Evolutionary conservation across 139 green algal species (phyloP), one percentile per base, ranked within the genome.

Genomic region (Chlamydomonas incerta): DNA sequence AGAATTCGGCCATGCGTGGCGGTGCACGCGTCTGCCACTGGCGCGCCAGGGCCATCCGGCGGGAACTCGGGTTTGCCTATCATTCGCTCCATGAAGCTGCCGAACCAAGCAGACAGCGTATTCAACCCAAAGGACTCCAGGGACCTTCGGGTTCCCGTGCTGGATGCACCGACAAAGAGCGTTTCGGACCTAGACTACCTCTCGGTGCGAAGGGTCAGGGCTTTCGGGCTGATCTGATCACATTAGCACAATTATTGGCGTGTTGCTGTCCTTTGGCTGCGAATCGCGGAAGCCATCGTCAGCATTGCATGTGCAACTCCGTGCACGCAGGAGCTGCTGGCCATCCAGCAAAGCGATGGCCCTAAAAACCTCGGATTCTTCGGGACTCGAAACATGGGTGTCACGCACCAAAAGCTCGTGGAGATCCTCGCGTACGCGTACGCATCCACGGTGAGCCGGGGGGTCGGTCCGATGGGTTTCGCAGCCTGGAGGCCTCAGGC

Each of bases 311-410:
- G 10, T 35, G 8, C 8, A 13, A 8, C 65, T 29, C 31, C 9
- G 11, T 58, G 6, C 9, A 41, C 52, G 23, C 74, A 99, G 96
- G 97, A 99, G 90, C 94, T 99, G 50, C 88, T 99, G 50, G 97
- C 97, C 33, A 99, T 99, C 68, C 97, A 99, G 88, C 96, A 99
- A 87, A 93, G 96, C 74, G 93, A 97, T 85, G 95, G 95, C 3
- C 96, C 97, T 0, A 97, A 98, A 72, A 92, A 94, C 62, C 94
- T 99, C 26, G 97, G 96, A 1, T 99, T 99, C 89, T 99, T 99
- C 92, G 97, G 97, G 20, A 99, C 97, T 31, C 89, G 97, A 28
- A 99, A 99, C 91, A 99, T 99, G 96, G 98, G 98, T 3, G 97
- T 98, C 66, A 93, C 98, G 74, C 97, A 99, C 87, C 97, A 99